Evolutionary conservation across 768 basidiomycete genomes (phyloP), one percentile per base, ranked within the genome.

Genomic region (Amanita subjunquillea): DNA sequence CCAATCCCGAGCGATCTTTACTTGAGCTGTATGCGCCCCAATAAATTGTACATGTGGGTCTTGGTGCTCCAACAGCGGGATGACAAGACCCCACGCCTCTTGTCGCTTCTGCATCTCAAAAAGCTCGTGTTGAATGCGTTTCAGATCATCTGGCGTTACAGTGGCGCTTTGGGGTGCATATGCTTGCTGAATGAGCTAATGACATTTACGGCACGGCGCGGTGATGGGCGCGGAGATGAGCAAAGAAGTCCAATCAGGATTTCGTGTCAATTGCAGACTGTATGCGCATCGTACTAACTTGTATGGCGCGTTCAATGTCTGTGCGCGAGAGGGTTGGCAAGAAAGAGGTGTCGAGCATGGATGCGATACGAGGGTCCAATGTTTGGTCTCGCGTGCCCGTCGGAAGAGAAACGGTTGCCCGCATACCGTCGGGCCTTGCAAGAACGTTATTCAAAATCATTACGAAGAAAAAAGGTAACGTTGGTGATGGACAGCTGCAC

Each of bases 1-100:
- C 92, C 92, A 95, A 65, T 95, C 93, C 57, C 93, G 73, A 12
- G 87, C 82, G 57, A 95, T 91, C 77, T 97, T 97, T 56, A 94
- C 88, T 62, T 94, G 91, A 2, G 86, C 80, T 0, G 91, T 96
- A 60, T 96, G 93, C 4, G 93, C 92, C 2, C 92, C 91, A 61
- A 91, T 95, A 75, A 95, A 97, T 64, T 93, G 87, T 8, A 95
- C 89, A 60, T 91, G 91, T 49, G 76, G 75, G 65, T 94, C 86
- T 27, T 72, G 68, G 60, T 85, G 73, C 12, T 82, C 74, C 23
- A 92, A 68, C 56, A 93, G 76, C 0, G 90, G 89, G 34, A 87
- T 74, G 17, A 91, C 80, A 44, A 93, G 69, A 7, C 87, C 89
- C 91, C 89, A 93, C 3, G 87, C 87, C 59, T 87, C 87, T 13